Base-by-base conservation (phyloP, 805 yeast species). In the Candida succiphila region DNA sequence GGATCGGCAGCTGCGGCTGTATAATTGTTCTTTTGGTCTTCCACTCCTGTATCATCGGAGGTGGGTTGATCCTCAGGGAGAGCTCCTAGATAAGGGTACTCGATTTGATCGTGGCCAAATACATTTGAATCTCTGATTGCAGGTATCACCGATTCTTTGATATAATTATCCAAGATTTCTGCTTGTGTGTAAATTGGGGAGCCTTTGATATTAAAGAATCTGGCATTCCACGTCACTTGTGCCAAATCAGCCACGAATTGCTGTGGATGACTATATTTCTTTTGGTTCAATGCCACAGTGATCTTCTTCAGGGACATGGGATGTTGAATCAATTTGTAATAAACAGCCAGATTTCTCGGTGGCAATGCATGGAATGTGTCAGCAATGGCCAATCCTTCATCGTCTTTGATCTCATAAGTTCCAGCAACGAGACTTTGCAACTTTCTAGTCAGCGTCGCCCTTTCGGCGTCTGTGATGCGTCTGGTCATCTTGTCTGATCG, bases 151-250 rank as follows among this genome's bases (percentile, higher is more conserved):
- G 54, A 56, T 7, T 65, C 63, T 35, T 53, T 57, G 30, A 79
- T 50, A 49, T 56, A 75, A 28, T 63, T 53, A 45, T 79, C 79
- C 40, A 79, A 54, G 17, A 75, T 61, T 15, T 65, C 61, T 4
- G 87, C 96, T 45, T 80, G 82, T 17, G 65, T 64, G 56, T 80
- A 82, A 34, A 82, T 79, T 14, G 62, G 61, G 1, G 87, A 74
- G 12, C 68, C 76, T 40, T 75, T 77, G 37, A 75, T 76, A 56
- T 89, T 89, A 56, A 79, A 89, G 30, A 78, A 72, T 39, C 84
- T 72, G 3, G 96, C 96, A 51, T 89, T 89, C 87, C 94, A 85
- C 1, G 85, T 72, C 33, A 89, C 81, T 54, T 84, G 94, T 1
- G 80, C 85, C 38, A 88, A 52, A 54, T 88, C 96, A 37, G 63